A percentile compares a stretch with the other conserved stretches of the same genome.
Evolutionary conservation across 495 filamentous ascomycete genomes (phyloP).

Genomic region (Penicillium ucsense): DNA sequence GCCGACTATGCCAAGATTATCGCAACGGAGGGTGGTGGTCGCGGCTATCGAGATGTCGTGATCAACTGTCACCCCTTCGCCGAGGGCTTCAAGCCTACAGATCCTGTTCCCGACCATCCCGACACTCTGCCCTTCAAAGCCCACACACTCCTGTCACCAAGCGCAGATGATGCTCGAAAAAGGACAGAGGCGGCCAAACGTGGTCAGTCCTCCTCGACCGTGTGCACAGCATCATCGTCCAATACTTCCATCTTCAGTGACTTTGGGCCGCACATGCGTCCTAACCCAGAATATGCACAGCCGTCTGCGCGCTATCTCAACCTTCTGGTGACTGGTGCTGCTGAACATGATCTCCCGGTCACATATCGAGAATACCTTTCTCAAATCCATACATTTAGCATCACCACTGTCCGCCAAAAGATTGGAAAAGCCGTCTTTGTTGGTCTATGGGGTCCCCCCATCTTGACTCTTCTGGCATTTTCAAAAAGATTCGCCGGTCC

Average conservation of each 20-base stretch:
- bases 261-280: constrained; percentile 32
- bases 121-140: constrained; percentile 37
- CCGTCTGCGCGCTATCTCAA: constrained; percentile 74
- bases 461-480: constrained; percentile 41
- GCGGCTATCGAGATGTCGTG: constrained; percentile 71
- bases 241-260: constrained; percentile 4
- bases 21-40: constrained; percentile 79
- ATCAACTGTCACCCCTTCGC: constrained; percentile 66
- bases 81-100: constrained; percentile 20
- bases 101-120: constrained; percentile 32
- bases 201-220: not conserved
- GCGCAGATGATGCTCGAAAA: constrained; percentile 8
- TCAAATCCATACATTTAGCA: constrained; percentile 54
- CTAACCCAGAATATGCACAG: constrained; percentile 62
- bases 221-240: not conserved
- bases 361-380: constrained; percentile 65
- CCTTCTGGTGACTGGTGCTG: constrained; percentile 65
- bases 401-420: constrained; percentile 55
- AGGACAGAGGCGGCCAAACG: not conserved
- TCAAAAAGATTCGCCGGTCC: constrained; percentile 45
- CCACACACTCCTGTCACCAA: constrained; percentile 52
- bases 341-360: constrained; percentile 63
- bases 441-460: constrained; percentile 47
- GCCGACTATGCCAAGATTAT: constrained; percentile 79
- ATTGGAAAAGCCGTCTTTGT: constrained; percentile 55